Evolutionary conservation across 352 stramenopile species (phyloP).

Genomic region (Globisporangium cylindrosporum): DNA sequence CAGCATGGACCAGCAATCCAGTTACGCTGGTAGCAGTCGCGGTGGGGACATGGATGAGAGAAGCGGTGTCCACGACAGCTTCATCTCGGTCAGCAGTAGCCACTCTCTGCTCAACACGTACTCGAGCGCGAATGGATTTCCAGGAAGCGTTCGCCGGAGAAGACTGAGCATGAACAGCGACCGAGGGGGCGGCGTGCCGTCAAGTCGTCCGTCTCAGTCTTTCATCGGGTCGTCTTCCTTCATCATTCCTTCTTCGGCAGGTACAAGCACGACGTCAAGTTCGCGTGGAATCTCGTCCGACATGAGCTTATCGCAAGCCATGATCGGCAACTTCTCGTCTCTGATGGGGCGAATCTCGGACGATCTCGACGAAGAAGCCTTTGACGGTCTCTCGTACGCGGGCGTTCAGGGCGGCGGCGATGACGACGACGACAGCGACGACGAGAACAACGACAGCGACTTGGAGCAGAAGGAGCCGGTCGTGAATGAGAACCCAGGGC

Average conservation of each 20-base stretch:
- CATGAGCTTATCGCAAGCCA: conserved; percentile 68
- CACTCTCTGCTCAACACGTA: conserved; percentile 7
- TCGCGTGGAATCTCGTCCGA: conserved; percentile 44
- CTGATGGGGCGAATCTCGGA: conserved; percentile 60
- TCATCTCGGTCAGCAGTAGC: conserved; percentile 25
- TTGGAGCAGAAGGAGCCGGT: conserved; percentile 9
- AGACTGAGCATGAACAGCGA: conserved; percentile 29
- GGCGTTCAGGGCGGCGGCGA: conserved; percentile 17
- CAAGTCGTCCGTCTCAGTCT: conserved; percentile 36
- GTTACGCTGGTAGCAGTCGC: conserved; percentile 18
- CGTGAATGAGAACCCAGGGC: not conserved
- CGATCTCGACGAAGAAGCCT: conserved; percentile 45
- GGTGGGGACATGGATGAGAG: conserved; percentile 22
- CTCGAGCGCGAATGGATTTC: conserved; percentile 1
- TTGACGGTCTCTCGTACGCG: conserved; percentile 25
- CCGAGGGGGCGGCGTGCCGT: conserved; percentile 26
- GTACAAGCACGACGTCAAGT: conserved; percentile 11
- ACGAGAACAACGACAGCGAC: conserved; percentile 22
- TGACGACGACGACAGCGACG: conserved; percentile 22
- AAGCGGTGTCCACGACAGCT: conserved; percentile 38
- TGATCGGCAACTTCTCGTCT: conserved; percentile 74
- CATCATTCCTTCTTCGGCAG: not conserved
- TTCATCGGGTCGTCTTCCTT: conserved; percentile 33
- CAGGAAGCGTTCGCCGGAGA: conserved; percentile 21
- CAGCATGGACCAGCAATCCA: conserved; percentile 24